A percentile compares a stretch with the other conserved stretches of the same genome.
These are phyloP conservation scores for Ustilago tritici DNA, from an alignment of 1,284 basidiomycete species.

Conservation along the genomic window DNA sequence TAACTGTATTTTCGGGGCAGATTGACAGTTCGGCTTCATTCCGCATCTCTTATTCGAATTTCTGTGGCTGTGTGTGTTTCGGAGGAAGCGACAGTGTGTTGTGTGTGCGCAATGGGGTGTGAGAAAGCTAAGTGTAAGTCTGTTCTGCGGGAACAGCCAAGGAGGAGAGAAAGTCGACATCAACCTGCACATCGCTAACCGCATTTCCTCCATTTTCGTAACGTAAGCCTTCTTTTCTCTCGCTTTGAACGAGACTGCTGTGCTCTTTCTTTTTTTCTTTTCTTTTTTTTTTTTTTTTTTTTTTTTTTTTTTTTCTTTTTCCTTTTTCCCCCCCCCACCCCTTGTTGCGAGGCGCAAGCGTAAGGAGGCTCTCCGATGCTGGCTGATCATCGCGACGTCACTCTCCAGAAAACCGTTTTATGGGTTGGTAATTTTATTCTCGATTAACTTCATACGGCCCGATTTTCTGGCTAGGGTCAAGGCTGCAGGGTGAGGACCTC, in stretches of 20 bases:
- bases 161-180: slow-evolving; percentile 11
- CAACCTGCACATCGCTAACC: slow-evolving; percentile 24
- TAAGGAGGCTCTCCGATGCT: slow-evolving; percentile 23
- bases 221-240: background rate
- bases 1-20: too few relatives aligned
- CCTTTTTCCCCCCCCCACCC: background rate
- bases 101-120: too few relatives aligned
- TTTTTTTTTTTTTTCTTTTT: background rate
- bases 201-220: slow-evolving; percentile 8
- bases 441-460: background rate
- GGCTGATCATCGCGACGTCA: slow-evolving; percentile 33
- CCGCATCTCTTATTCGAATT: background rate
- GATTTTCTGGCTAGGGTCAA: too few relatives aligned
- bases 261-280: background rate
- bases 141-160: too few relatives aligned
- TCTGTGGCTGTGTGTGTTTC: background rate
- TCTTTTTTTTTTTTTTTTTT: background rate
- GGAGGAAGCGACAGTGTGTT: background rate
- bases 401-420: background rate
- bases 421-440: background rate
- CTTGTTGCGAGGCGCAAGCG: slow-evolving; percentile 3
- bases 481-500: too few relatives aligned
- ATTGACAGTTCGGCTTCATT: background rate
- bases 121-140: too few relatives aligned
- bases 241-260: background rate